Base-by-base conservation (phyloP, 2,329 filamentous ascomycete species). In the Zasmidium angulare region DNA sequence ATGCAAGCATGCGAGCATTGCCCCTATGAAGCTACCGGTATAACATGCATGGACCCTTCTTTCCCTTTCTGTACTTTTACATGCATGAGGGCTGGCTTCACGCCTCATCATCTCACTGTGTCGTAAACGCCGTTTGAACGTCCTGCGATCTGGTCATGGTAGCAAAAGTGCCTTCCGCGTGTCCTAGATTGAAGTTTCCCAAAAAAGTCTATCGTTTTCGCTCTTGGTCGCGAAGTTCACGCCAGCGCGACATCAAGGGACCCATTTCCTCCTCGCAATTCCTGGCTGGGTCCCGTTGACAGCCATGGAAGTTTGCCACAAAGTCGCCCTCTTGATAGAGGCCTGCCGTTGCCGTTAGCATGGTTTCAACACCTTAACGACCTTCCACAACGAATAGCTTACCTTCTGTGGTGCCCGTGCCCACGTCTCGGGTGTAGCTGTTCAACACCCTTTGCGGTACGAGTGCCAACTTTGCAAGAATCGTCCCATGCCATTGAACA, bases 391-490 rank as follows among this genome's bases (percentile, higher is more conserved):
- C 17, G 40, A 11, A 9, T 12, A 54, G 56, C 66, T 60, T 58
- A 69, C 68, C 68, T 29, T 69, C 64, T 11, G 51, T 29, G 3
- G 56, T 68, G 52, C 68, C 66, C 24, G 65, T 66, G 51, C 65
- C 69, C 4, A 77, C 77, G 53, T 78, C 75, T 48, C 74, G 72
- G 62, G 82, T 87, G 75, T 97, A 98, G 0, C 90, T 84, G 71
- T 96, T 96, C 73, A 99, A 79, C 31, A 83, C 81, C 53, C 88
- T 85, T 76, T 99, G 95, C 1, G 93, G 92, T n/a, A 99, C 82
- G 21, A 99, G 81, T 1, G 90, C 93, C 62, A 98, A 79, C 72
- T 92, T 95, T 40, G 93, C 91, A 11, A 99, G 84, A 48, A 99
- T 89, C 0, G 95, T 99, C 24, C 93, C 92, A 73, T 99, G 95